These are phyloP conservation scores for Rubroboletus satanas DNA, from an alignment of 768 basidiomycete genomes.

Conservation along the genomic window DNA sequence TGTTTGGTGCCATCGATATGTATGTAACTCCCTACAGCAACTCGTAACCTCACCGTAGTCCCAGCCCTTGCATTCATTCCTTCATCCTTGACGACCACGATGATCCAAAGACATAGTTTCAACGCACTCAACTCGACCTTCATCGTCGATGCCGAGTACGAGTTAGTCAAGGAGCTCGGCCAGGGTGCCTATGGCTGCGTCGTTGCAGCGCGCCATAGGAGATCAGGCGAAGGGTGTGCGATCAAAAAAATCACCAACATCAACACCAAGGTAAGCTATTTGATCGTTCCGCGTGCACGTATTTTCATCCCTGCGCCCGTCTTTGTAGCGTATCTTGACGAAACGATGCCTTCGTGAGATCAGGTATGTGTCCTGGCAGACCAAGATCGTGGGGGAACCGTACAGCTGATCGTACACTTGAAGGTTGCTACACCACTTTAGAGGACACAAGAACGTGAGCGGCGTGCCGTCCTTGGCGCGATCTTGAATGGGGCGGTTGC, in stretches of 20 bases:
- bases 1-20: slow-evolving; percentile 34
- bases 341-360: slow-evolving; percentile 96
- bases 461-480: slow-evolving; percentile 21
- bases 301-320: slow-evolving; percentile 10
- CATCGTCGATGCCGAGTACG: slow-evolving; percentile 83
- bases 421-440: slow-evolving; percentile 93
- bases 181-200: slow-evolving; percentile 95
- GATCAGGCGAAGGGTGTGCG: slow-evolving; percentile 84
- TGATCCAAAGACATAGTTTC: slow-evolving; percentile 75
- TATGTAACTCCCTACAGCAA: slow-evolving; percentile 10
- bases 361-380: slow-evolving; percentile 47
- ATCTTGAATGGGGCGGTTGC: not conserved
- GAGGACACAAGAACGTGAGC: slow-evolving; percentile 94
- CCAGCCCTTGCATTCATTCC: not conserved
- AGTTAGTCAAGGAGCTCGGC: slow-evolving; percentile 95
- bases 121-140: slow-evolving; percentile 83
- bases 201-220: slow-evolving; percentile 77
- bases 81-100: slow-evolving; percentile 15
- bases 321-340: slow-evolving; percentile 78
- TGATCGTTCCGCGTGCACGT: not conserved
- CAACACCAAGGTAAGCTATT: slow-evolving; percentile 67
- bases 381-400: not conserved
- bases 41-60: not conserved
- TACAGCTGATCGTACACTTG: slow-evolving; percentile 14
- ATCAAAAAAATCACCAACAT: slow-evolving; percentile 97